Conservation (phyloP, 2,329 filamentous ascomycete species). For the Hypoxylon sp. region DNA sequence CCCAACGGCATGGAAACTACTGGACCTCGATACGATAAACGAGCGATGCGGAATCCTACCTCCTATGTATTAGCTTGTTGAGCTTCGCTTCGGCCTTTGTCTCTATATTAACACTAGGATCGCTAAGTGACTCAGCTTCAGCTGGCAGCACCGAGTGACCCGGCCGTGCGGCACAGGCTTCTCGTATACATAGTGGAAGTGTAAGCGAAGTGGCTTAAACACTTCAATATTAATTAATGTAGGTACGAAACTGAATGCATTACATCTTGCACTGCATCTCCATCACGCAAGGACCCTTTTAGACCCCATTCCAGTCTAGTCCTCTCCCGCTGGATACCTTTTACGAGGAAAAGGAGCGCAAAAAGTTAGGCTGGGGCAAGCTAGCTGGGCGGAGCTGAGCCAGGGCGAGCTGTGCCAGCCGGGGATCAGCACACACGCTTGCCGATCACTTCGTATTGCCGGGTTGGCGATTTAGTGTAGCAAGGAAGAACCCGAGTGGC, state of each 20-base stretch:
- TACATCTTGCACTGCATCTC: neutral
- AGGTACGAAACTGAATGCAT: neutral
- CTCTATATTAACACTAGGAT: neutral
- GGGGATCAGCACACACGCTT: conserved; percentile 20
- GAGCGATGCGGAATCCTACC: conserved; percentile 5
- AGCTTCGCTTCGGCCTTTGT: conserved; percentile 6
- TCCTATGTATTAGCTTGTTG: neutral
- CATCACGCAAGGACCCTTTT: conserved; percentile 1
- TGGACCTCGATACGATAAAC: conserved; percentile 9
- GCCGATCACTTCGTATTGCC: conserved; percentile 45
- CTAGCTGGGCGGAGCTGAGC: conserved; percentile 23
- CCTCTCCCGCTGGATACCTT: neutral
- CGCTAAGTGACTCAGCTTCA: conserved; percentile 19
- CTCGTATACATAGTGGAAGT: neutral
- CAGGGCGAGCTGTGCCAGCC: neutral
- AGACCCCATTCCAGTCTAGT: neutral
- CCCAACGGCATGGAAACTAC: conserved; percentile 16
- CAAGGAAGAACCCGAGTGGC: conserved; percentile 29
- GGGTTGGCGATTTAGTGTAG: neutral
- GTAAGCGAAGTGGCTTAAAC: conserved; percentile 18
- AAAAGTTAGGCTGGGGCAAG: neutral
- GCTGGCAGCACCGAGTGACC: conserved; percentile 25
- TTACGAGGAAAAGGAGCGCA: conserved; percentile 2
- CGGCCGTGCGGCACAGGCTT: conserved; percentile 22
- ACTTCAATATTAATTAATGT: neutral